Conservation (phyloP, 305 asterid species). For the Rubia peregrina region DNA sequence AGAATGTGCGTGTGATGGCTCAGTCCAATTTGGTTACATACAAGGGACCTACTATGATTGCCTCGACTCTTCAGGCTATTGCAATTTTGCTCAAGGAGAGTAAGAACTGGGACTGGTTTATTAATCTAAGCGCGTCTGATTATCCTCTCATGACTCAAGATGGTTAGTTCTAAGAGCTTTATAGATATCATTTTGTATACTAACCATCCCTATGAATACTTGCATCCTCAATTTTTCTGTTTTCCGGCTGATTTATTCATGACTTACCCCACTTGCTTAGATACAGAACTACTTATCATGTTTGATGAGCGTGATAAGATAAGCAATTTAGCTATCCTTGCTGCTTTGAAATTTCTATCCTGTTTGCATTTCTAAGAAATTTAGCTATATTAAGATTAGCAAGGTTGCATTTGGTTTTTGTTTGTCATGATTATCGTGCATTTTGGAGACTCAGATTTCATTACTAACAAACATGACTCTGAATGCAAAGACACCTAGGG, state of each 20-base stretch:
- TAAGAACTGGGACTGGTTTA: constrained; percentile 92
- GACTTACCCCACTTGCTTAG: neutral
- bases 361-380: neutral
- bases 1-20: constrained; percentile 91
- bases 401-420: neutral
- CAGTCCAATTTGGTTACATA: constrained; percentile 95
- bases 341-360: neutral
- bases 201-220: neutral
- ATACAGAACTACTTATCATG: neutral
- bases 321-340: neutral
- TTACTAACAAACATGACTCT: neutral
- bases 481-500: neutral
- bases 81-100: constrained; percentile 82
- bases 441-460: neutral
- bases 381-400: neutral
- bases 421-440: neutral
- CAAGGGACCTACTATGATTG: constrained; percentile 97
- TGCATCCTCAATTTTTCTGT: neutral
- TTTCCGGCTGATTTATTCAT: neutral
- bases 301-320: neutral
- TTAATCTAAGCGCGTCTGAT: constrained; percentile 97
- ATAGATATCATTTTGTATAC: neutral
- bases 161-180: constrained; percentile 47
- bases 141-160: constrained; percentile 96
- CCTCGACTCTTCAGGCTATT: constrained; percentile 88